These are phyloP conservation scores for Pholiota adiposa DNA, from an alignment of 1,284 basidiomycete species.

Conservation along the genomic window DNA sequence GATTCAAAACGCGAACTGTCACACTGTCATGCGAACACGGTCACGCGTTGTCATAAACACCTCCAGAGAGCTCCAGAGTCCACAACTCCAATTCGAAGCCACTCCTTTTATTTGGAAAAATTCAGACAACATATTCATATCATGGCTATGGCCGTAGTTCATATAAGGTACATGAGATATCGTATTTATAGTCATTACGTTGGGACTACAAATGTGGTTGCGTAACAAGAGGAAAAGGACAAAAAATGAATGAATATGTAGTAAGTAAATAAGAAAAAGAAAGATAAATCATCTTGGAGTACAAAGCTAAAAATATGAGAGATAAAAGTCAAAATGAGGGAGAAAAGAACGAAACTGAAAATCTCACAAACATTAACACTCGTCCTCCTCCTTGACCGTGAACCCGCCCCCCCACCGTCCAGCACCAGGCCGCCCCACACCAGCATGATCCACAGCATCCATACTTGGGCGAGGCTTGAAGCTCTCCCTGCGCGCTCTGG, in stretches of 20 bases:
- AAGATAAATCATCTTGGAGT: neutral
- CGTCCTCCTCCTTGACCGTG: conserved; percentile 42
- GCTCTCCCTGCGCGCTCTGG: conserved; percentile 65
- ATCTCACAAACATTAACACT: conserved; percentile 26
- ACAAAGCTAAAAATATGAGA: conserved; percentile 6
- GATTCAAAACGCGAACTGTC: neutral
- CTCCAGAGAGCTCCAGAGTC: neutral
- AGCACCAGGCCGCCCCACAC: neutral
- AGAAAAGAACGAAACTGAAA: conserved; percentile 7
- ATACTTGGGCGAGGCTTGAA: conserved; percentile 77
- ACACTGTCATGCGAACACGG: neutral
- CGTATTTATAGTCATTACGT: neutral
- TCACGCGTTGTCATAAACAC: neutral
- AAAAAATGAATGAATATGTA: neutral
- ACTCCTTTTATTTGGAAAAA: no score
- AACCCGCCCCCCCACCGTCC: conserved; percentile 36
- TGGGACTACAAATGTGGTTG: neutral
- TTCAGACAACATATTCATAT: no score
- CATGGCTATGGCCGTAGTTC: no score
- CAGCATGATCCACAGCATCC: conserved; percentile 43
- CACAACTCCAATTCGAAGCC: no score
- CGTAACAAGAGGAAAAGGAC: neutral
- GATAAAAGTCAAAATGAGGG: conserved; percentile 12
- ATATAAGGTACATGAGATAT: neutral
- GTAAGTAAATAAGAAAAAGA: neutral